phyloP scores from a whole-genome alignment of 2,329 filamentous ascomycete species.

The Aspergillus sp. region DNA sequence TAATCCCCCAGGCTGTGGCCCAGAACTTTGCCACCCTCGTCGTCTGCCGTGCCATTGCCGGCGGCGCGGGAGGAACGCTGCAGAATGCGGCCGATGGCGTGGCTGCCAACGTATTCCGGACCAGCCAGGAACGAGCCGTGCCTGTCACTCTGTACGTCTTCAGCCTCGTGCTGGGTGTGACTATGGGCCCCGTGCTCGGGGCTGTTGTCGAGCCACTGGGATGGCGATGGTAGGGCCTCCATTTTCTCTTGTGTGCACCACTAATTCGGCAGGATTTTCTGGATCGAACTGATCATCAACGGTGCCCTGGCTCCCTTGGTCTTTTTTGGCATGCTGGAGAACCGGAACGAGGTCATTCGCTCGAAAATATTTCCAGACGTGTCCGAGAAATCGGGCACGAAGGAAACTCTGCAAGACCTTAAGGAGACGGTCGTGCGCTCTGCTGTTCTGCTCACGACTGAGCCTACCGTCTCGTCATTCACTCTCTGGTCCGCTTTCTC shows the following conservation, averaged over 20 bases:
- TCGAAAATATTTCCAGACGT: neutral
- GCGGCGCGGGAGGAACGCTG: slow-evolving; percentile 1
- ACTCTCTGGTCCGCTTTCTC: slow-evolving; percentile 2
- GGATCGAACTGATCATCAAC: slow-evolving; percentile 2
- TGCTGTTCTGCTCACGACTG: slow-evolving; percentile 1
- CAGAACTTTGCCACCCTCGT: slow-evolving; percentile 1
- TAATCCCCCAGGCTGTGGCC: slow-evolving; percentile 1
- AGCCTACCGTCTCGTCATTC: slow-evolving; percentile 1
- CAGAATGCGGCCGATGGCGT: slow-evolving; percentile 2
- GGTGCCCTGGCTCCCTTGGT: neutral
- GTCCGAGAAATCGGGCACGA: neutral
- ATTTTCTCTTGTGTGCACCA: neutral
- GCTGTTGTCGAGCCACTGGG: slow-evolving; percentile 1
- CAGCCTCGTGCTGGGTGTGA: slow-evolving; percentile 1
- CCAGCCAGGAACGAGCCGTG: slow-evolving; percentile 1
- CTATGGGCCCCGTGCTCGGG: slow-evolving; percentile 1
- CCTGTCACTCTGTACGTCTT: slow-evolving; percentile 1
- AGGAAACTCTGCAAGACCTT: neutral
- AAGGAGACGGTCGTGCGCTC: slow-evolving; percentile 1
- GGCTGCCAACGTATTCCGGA: slow-evolving; percentile 1
- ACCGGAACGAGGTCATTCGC: neutral
- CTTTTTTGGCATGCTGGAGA: neutral
- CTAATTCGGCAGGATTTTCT: slow-evolving; percentile 1
- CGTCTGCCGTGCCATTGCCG: slow-evolving; percentile 1
- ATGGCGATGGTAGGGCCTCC: slow-evolving; percentile 1